Evolutionary conservation across 2,329 filamentous ascomycete species (phyloP).

Genomic region (Diaporthe aspalathi): DNA sequence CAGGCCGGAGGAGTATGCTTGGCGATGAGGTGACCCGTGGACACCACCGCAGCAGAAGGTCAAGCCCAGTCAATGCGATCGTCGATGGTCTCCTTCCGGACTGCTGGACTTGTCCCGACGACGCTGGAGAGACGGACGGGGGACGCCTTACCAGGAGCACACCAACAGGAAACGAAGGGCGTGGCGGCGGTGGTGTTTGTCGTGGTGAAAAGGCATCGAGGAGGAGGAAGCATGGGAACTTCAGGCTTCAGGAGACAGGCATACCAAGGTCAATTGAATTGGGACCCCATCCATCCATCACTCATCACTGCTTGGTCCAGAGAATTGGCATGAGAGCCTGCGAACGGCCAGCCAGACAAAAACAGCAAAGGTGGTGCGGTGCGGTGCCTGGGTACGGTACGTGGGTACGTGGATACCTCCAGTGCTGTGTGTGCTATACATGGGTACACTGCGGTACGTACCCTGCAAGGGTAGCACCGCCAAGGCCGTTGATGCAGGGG

Average conservation of each 20-base stretch:
- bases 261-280: conserved; percentile 26
- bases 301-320: conserved; percentile 13
- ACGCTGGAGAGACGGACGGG: conserved; percentile 23
- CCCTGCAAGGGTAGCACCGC: conserved; percentile 15
- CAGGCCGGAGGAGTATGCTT: conserved; percentile 22
- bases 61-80: conserved; percentile 29
- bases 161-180: conserved; percentile 30
- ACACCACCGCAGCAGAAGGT: conserved; percentile 23
- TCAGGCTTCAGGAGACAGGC: conserved; percentile 30
- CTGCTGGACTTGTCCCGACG: conserved; percentile 16
- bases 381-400: not conserved
- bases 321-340: conserved; percentile 31
- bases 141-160: conserved; percentile 17
- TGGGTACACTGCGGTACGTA: not conserved
- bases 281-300: no score
- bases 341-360: conserved; percentile 20
- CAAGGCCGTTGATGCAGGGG: conserved; percentile 33
- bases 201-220: conserved; percentile 22
- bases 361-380: conserved; percentile 11
- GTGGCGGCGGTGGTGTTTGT: conserved; percentile 13
- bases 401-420: no score
- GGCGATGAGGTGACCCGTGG: conserved; percentile 29
- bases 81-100: conserved; percentile 27
- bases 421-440: no score
- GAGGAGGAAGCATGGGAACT: conserved; percentile 14